A percentile compares a stretch with the other conserved stretches of the same genome.
Evolutionary conservation across 495 filamentous ascomycete species (phyloP).

Genomic region (Neurospora tetrasperma): DNA sequence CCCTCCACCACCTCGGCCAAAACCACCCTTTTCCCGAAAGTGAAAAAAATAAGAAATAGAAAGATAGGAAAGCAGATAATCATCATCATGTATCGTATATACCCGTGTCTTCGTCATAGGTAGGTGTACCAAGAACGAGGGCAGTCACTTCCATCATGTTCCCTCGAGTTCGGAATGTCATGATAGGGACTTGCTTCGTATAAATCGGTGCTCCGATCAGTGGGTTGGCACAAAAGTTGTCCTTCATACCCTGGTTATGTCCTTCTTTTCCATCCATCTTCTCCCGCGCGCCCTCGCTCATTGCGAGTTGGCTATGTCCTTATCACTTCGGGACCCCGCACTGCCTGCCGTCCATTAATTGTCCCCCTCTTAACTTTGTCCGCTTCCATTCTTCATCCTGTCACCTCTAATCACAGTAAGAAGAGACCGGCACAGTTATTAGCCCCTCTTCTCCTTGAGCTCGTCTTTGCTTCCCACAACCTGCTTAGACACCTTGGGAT

Average conservation of each 20-base stretch:
- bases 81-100: not conserved
- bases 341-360: not conserved
- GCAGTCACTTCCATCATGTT: not conserved
- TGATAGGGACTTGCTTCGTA: not conserved
- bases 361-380: not conserved
- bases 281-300: not conserved
- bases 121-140: not conserved
- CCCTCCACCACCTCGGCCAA: not conserved
- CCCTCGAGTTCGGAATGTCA: not conserved
- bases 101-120: not conserved
- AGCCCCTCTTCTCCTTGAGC: conserved; percentile 19
- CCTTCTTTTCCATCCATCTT: not conserved
- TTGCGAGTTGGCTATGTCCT: not conserved
- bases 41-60: not conserved
- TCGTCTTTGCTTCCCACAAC: not conserved
- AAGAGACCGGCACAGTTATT: conserved; percentile 6
- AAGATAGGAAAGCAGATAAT: not conserved
- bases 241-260: not conserved
- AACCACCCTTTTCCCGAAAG: not conserved
- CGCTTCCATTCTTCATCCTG: not conserved
- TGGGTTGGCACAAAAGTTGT: not conserved
- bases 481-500: conserved; percentile 11
- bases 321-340: not conserved
- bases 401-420: not conserved
- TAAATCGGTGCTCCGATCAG: not conserved